phyloP scores from a whole-genome alignment of 208 protist species.

The Angomonas ambiguus region DNA sequence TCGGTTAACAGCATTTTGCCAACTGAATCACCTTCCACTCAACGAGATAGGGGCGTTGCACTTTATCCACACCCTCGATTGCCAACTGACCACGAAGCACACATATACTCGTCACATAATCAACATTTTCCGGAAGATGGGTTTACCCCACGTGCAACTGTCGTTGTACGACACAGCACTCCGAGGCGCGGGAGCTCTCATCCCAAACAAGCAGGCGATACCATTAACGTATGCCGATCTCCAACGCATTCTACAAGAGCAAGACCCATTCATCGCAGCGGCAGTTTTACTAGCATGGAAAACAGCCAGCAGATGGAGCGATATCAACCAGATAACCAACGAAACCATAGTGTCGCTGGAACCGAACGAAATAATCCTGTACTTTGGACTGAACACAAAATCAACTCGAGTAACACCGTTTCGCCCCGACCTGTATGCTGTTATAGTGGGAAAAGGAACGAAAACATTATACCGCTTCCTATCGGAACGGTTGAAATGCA shows the following conservation, averaged over 20 bases:
- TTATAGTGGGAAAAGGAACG: conserved; percentile 1
- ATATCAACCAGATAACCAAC: background rate
- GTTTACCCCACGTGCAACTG: background rate
- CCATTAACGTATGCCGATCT: conserved; percentile 10
- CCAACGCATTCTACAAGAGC: background rate
- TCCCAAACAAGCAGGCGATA: background rate
- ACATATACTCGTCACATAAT: conserved; percentile 13
- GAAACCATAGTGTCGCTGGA: background rate
- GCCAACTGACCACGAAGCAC: conserved; percentile 3
- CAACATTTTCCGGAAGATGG: conserved; percentile 14
- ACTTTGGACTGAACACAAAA: conserved; percentile 15
- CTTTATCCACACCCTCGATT: conserved; percentile 6
- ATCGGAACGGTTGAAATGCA: background rate
- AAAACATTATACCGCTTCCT: background rate
- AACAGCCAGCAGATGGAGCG: conserved; percentile 17
- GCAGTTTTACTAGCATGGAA: conserved; percentile 14
- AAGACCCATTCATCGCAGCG: too few relatives aligned
- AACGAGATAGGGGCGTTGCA: background rate
- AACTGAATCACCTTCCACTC: background rate
- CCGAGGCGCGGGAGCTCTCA: background rate
- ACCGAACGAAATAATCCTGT: conserved; percentile 5
- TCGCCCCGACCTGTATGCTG: conserved; percentile 12
- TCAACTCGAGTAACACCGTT: conserved; percentile 6
- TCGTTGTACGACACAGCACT: conserved; percentile 9
- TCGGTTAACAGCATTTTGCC: too few relatives aligned